Evolutionary conservation across 2,329 filamentous ascomycete genomes (phyloP).

Genomic region (Colletotrichum sp.): DNA sequence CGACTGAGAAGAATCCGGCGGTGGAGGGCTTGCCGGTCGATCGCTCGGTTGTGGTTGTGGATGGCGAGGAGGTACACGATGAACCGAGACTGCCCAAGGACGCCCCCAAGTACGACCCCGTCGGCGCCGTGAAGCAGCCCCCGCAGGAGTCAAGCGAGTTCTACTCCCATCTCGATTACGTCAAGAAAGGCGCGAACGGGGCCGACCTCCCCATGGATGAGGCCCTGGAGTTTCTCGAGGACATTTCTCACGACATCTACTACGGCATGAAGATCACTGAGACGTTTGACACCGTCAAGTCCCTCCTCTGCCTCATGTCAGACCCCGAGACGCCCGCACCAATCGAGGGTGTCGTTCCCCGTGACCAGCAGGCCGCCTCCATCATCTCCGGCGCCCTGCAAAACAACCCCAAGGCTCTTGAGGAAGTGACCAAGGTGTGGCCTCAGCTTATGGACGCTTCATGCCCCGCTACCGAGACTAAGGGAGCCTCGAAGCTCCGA

Average conservation of each 20-base stretch:
- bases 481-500: slow-evolving; percentile 29
- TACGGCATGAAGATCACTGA: slow-evolving; percentile 69
- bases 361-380: slow-evolving; percentile 58
- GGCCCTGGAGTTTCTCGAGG: slow-evolving; percentile 63
- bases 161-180: slow-evolving; percentile 21
- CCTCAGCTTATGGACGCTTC: slow-evolving; percentile 38
- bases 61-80: slow-evolving; percentile 43
- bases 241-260: slow-evolving; percentile 72
- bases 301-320: slow-evolving; percentile 62
- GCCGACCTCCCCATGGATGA: slow-evolving; percentile 44
- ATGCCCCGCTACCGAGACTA: slow-evolving; percentile 33
- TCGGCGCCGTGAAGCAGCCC: slow-evolving; percentile 62
- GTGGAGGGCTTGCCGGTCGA: slow-evolving; percentile 59
- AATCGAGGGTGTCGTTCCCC: slow-evolving; percentile 32
- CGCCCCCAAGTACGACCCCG: slow-evolving; percentile 61
- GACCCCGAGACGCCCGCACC: slow-evolving; percentile 27
- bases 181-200: slow-evolving; percentile 24
- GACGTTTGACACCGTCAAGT: slow-evolving; percentile 55
- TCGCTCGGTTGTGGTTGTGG: slow-evolving; percentile 58
- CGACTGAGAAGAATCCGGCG: slow-evolving; percentile 51
- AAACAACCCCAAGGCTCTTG: slow-evolving; percentile 68
- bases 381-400: slow-evolving; percentile 64
- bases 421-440: slow-evolving; percentile 56
- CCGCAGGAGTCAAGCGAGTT: slow-evolving; percentile 32
- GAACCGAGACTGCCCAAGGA: slow-evolving; percentile 45